Conservation (phyloP, 495 filamentous ascomycete species). For the Pseudoneurospora amorphoporcata region DNA sequence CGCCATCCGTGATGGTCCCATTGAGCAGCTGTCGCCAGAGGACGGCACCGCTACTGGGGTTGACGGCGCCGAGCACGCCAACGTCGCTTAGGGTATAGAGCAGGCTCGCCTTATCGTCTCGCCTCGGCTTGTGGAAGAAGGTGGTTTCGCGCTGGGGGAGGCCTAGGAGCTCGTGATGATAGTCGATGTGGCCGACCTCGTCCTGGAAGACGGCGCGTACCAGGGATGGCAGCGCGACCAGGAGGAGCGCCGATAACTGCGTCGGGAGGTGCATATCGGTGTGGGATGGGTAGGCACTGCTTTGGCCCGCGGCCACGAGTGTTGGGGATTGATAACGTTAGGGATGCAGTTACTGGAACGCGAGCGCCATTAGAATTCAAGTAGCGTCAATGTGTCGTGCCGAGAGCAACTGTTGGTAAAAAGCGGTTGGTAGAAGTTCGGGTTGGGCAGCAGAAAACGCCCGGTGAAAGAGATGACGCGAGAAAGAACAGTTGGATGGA, state of each 20-base stretch:
- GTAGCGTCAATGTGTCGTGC: background rate
- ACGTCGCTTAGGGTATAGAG: slow-evolving; percentile 84
- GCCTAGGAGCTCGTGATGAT: slow-evolving; percentile 83
- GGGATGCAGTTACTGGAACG: background rate
- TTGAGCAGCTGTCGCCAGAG: slow-evolving; percentile 74
- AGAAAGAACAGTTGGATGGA: background rate
- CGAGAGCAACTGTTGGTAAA: background rate
- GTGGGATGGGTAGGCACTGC: background rate
- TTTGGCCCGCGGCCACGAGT: background rate
- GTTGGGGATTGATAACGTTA: background rate
- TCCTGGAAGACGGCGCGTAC: slow-evolving; percentile 70
- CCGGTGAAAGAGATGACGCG: background rate
- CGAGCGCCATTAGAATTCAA: background rate
- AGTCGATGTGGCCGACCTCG: slow-evolving; percentile 87
- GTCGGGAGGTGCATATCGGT: background rate
- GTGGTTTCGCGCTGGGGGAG: slow-evolving; percentile 69
- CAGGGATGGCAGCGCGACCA: slow-evolving; percentile 29
- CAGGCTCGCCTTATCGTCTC: slow-evolving; percentile 72
- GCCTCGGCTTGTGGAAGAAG: slow-evolving; percentile 84
- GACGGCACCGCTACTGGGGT: slow-evolving; percentile 72
- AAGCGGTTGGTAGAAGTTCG: background rate
- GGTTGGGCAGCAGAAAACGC: background rate
- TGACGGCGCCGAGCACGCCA: slow-evolving; percentile 73
- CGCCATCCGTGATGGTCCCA: slow-evolving; percentile 23
- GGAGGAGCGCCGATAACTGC: slow-evolving; percentile 10